Base-by-base conservation (phyloP, 2,329 filamentous ascomycete species). In the Ceratocystis cubensis region DNA sequence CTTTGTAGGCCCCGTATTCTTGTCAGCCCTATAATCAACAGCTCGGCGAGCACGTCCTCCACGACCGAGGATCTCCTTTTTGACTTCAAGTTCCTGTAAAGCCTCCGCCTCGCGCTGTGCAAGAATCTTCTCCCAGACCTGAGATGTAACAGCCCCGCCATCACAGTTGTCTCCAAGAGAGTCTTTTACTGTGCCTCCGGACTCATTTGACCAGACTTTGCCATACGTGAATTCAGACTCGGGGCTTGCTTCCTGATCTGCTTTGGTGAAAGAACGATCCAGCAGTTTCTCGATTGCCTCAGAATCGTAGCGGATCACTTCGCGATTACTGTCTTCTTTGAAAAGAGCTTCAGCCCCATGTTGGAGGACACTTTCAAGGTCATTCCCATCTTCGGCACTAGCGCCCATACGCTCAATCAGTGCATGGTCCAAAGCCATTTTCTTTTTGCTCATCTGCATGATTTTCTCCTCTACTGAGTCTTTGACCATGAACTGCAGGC, bases 361-460 rank as follows among this genome's bases (percentile, higher is more conserved):
- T 70, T 87, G 88, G 48, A 99, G 80, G 68, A 97, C 92, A 0
- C 89, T 89, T 71, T 96, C 91, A 3, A 97, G 77, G 72, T 97
- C 91, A 68, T 88, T 81, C 6, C 86, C 85, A 7, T 84, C 85
- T 46, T 93, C 84, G 59, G 94, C 88, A n/a, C 92, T 87, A 1
- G 85, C 84, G 67, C 92, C 90, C 84, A 99, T 91, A 65, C 85
- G 87, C 73, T 97, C 92, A 68, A 99, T 96, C 22, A 99, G 82
- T 0, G 94, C 89, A 74, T 97, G 92, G 71, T 99, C 94, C 0
- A 99, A 82, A 0, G 91, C 91, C 85, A 99, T 91, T 77, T 99
- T 99, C 76, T 90, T 95, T 71, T 91, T 88, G 5, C 94, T 94
- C 71, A 96, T 91, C 74, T 96, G 90, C 79, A 97, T 88, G 65